phyloP scores from a whole-genome alignment of 768 basidiomycete genomes.

The Suillus cothurnatus region DNA sequence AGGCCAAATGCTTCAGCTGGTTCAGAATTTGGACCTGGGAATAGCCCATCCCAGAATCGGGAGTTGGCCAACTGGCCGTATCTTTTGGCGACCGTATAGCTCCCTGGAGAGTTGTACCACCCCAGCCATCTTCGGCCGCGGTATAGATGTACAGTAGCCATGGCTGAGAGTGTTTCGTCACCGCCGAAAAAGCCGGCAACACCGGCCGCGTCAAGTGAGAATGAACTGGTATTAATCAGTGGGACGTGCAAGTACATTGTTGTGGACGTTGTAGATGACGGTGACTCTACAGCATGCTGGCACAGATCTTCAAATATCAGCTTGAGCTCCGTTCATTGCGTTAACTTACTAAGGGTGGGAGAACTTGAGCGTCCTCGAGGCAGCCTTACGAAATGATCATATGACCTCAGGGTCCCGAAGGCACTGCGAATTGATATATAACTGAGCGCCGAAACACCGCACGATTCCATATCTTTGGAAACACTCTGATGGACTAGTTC shows the following conservation, averaged over 20 bases:
- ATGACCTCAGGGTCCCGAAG: neutral
- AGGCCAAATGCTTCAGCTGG: conserved; percentile 33
- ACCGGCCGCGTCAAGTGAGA: conserved; percentile 32
- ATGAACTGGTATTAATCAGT: conserved; percentile 5
- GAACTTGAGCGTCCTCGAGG: neutral
- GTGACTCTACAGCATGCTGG: neutral
- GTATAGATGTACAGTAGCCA: conserved; percentile 37
- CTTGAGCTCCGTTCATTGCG: neutral
- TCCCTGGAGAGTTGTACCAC: conserved; percentile 41
- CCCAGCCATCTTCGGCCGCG: conserved; percentile 35
- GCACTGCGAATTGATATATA: neutral
- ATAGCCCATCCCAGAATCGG: conserved; percentile 34
- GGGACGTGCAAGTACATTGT: conserved; percentile 9
- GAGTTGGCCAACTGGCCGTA: conserved; percentile 33
- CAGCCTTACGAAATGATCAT: conserved; percentile 1
- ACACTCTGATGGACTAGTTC: neutral
- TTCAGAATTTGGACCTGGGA: conserved; percentile 30
- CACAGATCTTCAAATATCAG: neutral
- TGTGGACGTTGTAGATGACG: neutral
- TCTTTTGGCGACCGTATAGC: conserved; percentile 34
- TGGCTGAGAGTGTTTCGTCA: conserved; percentile 39
- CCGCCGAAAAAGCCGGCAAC: conserved; percentile 41
- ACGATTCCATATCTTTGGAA: neutral
- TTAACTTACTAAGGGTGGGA: neutral
- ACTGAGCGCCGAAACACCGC: neutral